These are phyloP conservation scores for Oryza coarctata DNA, from an alignment of 176 grass and related monocot species.

Conservation along the genomic window DNA sequence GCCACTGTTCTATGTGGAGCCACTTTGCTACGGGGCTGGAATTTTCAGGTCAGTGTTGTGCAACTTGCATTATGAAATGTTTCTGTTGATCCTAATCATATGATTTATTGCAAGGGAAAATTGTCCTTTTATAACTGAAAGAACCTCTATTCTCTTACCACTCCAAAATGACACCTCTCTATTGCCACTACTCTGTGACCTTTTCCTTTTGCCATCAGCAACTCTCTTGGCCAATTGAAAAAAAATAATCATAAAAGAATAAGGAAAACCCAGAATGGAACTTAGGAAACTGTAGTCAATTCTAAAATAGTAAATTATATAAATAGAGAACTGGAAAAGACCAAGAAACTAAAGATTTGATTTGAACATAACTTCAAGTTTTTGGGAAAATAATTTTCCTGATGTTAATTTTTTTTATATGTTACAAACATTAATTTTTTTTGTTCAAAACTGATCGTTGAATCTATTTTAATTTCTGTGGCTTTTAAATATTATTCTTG, in stretches of 20 bases:
- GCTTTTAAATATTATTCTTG: background rate
- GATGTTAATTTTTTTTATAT: background rate
- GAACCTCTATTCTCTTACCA: background rate
- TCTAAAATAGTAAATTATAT: background rate
- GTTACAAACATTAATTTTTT: background rate
- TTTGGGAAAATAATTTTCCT: background rate
- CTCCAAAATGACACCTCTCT: background rate
- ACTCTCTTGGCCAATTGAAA: background rate
- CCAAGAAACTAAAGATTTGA: background rate
- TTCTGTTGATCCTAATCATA: conserved; percentile 9
- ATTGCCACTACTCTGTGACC: background rate
- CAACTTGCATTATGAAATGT: conserved; percentile 13
- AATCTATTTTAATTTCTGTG: background rate
- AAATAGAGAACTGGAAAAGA: background rate
- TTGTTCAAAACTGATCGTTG: background rate
- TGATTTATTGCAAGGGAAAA: background rate
- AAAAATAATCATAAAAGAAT: background rate
- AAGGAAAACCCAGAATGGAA: background rate
- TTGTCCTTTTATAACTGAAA: background rate
- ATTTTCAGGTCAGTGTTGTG: conserved; percentile 75
- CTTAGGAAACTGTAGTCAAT: background rate
- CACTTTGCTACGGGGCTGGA: conserved; percentile 89
- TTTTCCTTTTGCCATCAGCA: background rate
- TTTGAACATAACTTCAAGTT: background rate
- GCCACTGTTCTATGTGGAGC: conserved; percentile 89